These are phyloP conservation scores for Gossypium davidsonii DNA, from an alignment of 441 rosid species.

Conservation along the genomic window DNA sequence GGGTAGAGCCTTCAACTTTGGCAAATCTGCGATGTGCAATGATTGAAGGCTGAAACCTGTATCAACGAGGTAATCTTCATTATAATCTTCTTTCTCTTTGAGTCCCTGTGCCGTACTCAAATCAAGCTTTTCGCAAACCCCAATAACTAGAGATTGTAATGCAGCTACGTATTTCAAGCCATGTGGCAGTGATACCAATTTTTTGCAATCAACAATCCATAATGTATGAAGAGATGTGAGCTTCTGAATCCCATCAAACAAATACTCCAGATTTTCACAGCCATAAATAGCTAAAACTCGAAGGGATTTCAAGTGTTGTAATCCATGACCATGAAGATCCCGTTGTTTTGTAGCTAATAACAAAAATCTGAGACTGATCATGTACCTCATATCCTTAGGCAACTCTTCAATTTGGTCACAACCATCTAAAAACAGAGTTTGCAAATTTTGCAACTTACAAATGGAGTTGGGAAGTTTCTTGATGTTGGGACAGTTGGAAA, in stretches of 20 bases:
- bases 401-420: slow-evolving; percentile 19
- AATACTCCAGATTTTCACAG: not conserved
- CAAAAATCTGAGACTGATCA: slow-evolving; percentile 13
- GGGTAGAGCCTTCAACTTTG: not conserved
- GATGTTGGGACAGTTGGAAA: not conserved
- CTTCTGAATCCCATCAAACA: not conserved
- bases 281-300: not conserved
- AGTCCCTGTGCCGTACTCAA: not conserved
- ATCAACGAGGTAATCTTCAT: not conserved
- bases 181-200: not conserved
- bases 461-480: not conserved
- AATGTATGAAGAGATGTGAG: not conserved
- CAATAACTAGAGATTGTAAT: not conserved
- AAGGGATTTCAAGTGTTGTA: not conserved
- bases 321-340: not conserved
- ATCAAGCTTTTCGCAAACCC: not conserved
- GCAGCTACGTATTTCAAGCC: not conserved
- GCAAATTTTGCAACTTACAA: slow-evolving; percentile 15
- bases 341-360: slow-evolving; percentile 6
- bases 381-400: slow-evolving; percentile 11
- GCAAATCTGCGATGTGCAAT: not conserved
- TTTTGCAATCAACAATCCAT: not conserved
- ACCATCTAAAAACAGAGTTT: not conserved
- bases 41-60: not conserved
- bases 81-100: not conserved